These are phyloP conservation scores for Globisporangium iwayamae DNA, from an alignment of 352 stramenopile species.

Conservation along the genomic window DNA sequence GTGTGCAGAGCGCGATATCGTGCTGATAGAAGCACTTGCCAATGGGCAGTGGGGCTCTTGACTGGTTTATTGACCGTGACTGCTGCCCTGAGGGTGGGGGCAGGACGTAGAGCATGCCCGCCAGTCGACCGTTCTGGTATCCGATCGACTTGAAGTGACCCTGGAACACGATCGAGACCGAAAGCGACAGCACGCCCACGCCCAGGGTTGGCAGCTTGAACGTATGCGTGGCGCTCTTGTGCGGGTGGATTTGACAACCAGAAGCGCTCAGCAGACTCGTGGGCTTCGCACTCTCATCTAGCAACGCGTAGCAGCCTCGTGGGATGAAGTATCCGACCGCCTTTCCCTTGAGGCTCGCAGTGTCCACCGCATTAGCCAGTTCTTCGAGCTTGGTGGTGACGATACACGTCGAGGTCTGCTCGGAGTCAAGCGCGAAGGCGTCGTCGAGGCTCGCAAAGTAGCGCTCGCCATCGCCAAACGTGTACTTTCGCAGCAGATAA, in stretches of 20 bases:
- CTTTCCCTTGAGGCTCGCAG: slow-evolving; percentile 10
- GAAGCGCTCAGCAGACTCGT: slow-evolving; percentile 34
- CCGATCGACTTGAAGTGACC: slow-evolving; percentile 66
- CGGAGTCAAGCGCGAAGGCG: slow-evolving; percentile 25
- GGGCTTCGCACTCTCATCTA: slow-evolving; percentile 27
- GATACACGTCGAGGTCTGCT: not conserved
- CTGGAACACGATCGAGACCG: slow-evolving; percentile 66
- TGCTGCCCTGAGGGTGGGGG: slow-evolving; percentile 17
- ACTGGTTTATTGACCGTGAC: not conserved
- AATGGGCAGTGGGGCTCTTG: slow-evolving; percentile 34
- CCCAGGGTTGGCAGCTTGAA: slow-evolving; percentile 44
- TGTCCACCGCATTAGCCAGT: slow-evolving; percentile 30
- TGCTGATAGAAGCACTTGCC: slow-evolving; percentile 46
- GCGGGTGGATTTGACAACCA: slow-evolving; percentile 53
- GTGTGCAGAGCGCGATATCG: slow-evolving; percentile 62
- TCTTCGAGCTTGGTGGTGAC: slow-evolving; percentile 30
- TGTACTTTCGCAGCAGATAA: slow-evolving; percentile 62
- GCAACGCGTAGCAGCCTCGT: slow-evolving; percentile 25
- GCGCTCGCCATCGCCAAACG: slow-evolving; percentile 63
- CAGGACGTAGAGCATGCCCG: slow-evolving; percentile 74
- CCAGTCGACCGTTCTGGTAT: slow-evolving; percentile 72
- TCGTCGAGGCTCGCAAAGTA: slow-evolving; percentile 45
- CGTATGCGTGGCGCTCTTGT: slow-evolving; percentile 58
- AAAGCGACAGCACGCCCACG: slow-evolving; percentile 47
- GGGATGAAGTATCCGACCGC: slow-evolving; percentile 16